phyloP scores from a whole-genome alignment of 768 basidiomycete species.

The Mycena rebaudengoi region DNA sequence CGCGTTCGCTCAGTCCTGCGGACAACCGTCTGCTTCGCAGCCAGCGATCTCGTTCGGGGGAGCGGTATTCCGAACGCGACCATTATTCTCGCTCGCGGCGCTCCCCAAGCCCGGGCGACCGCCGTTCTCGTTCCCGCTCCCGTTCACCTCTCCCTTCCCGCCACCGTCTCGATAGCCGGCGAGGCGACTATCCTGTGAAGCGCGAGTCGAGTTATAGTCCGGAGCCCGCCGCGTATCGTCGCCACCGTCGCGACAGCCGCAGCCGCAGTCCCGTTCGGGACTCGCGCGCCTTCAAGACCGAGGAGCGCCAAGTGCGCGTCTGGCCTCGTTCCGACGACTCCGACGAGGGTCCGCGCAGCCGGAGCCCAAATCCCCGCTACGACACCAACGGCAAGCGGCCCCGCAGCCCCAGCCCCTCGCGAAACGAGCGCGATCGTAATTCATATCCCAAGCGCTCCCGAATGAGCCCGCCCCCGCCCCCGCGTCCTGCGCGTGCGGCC shows the following conservation, averaged over 20 bases:
- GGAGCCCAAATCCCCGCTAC: conserved; percentile 29
- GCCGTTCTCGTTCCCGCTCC: conserved; percentile 42
- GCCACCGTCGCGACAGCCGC: conserved; percentile 39
- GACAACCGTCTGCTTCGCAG: conserved; percentile 25
- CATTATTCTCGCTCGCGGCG: conserved; percentile 48
- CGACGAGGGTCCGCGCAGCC: conserved; percentile 42
- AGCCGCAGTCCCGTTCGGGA: conserved; percentile 42
- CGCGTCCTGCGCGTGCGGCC: conserved; percentile 23
- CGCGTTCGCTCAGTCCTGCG: conserved; percentile 42
- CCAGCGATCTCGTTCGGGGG: conserved; percentile 36
- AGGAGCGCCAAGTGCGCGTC: conserved; percentile 43
- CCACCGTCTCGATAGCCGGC: conserved; percentile 39
- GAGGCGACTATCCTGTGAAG: conserved; percentile 25
- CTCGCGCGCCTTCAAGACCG: conserved; percentile 23
- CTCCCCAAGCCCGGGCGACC: conserved; percentile 53
- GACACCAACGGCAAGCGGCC: conserved; percentile 48
- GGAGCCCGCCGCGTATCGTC: conserved; percentile 41
- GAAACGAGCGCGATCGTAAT: no score
- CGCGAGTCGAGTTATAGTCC: conserved; percentile 37
- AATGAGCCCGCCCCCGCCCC: conserved; percentile 51
- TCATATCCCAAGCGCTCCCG: conserved; percentile 67
- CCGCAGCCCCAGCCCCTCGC: conserved; percentile 46
- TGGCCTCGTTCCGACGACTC: conserved; percentile 65
- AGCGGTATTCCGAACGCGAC: no score
- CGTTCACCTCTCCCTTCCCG: conserved; percentile 31